phyloP scores from a whole-genome alignment of 768 basidiomycete genomes.

The Psilocybe cubensis region DNA sequence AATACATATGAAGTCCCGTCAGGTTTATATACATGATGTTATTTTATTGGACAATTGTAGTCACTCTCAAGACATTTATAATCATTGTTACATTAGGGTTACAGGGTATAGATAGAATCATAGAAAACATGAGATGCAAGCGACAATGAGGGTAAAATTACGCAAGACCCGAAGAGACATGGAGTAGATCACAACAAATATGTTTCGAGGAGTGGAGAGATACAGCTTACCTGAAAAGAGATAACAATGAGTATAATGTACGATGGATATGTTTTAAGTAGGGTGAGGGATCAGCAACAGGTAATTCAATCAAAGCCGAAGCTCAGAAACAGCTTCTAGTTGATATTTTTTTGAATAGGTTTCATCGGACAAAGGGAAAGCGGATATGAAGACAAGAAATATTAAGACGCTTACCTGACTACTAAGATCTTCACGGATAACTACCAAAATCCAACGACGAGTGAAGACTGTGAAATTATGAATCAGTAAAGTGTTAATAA shows the following conservation, averaged over 20 bases:
- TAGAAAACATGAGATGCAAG: neutral
- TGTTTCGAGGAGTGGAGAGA: neutral
- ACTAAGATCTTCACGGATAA: neutral
- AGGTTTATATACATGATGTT: neutral
- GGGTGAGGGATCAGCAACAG: conserved; percentile 20
- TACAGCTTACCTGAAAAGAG: conserved; percentile 12
- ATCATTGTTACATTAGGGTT: neutral
- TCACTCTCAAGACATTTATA: neutral
- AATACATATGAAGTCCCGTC: too few relatives aligned
- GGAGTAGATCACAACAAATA: neutral
- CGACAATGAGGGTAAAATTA: neutral
- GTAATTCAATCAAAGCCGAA: conserved; percentile 58
- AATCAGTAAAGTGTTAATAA: conserved; percentile 19
- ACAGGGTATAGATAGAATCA: neutral
- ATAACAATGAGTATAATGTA: neutral
- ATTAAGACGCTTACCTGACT: conserved; percentile 1
- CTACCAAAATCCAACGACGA: neutral
- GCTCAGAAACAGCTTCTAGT: conserved; percentile 93
- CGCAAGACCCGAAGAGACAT: neutral
- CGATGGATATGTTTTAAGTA: neutral
- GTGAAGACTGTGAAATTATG: neutral
- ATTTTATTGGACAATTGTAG: neutral
- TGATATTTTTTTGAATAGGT: conserved; percentile 56
- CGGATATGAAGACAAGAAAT: neutral
- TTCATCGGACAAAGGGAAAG: conserved; percentile 41